Conservation (phyloP, 2,329 filamentous ascomycete species). For the Albifimbria verrucaria region DNA sequence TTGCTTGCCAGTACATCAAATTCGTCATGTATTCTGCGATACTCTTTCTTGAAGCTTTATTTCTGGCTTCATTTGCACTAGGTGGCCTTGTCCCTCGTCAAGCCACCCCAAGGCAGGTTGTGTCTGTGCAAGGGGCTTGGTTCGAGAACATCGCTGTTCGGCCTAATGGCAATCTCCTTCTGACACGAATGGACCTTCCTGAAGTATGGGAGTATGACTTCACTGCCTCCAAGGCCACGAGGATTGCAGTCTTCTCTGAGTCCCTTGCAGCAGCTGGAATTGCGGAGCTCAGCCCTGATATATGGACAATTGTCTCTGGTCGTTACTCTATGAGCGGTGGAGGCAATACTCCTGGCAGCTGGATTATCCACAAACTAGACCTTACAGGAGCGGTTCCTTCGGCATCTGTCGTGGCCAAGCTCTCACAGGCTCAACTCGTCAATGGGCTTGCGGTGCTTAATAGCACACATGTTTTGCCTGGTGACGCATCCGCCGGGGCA, state of each 20-base stretch:
- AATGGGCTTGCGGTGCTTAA: background rate
- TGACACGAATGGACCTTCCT: slow-evolving; percentile 4
- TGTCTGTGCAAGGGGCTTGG: slow-evolving; percentile 5
- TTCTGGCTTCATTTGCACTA: background rate
- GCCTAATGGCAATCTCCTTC: slow-evolving; percentile 8
- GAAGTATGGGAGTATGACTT: slow-evolving; percentile 8
- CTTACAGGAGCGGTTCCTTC: background rate
- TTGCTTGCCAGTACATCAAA: background rate
- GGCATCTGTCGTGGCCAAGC: background rate
- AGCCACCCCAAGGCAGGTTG: background rate
- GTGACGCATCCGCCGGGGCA: background rate
- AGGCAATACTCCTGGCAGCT: background rate
- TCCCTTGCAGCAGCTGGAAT: slow-evolving; percentile 6
- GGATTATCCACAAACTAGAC: background rate
- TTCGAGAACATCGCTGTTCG: slow-evolving; percentile 12
- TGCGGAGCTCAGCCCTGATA: slow-evolving; percentile 1
- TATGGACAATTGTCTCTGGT: slow-evolving; percentile 1
- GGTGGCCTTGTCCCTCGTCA: background rate
- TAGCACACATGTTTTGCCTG: background rate
- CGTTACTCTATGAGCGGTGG: slow-evolving; percentile 1
- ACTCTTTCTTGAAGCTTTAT: background rate
- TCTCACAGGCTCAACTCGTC: background rate
- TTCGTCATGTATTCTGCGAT: background rate
- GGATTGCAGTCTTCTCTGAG: background rate
- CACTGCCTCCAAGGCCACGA: background rate